Evolutionary conservation across 2,329 filamentous ascomycete species (phyloP), one percentile per base, ranked within the genome.

Genomic region (Fonsecaea pugnacius): DNA sequence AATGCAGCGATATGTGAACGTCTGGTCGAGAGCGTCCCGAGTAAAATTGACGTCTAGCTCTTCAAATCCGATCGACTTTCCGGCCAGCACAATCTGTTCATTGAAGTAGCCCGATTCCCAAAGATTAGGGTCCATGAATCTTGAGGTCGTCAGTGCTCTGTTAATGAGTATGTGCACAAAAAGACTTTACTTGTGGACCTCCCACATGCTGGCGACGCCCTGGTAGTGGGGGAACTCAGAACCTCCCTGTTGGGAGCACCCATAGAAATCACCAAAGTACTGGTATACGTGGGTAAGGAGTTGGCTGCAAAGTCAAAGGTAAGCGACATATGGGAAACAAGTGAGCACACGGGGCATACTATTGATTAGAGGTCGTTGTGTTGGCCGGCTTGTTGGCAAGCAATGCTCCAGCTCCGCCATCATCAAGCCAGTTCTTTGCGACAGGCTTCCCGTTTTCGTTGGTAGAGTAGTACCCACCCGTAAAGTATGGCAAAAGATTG

Each of bases 261-360:
- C 83, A 46, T 87, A 80, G 24, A 88, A 79, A 27, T 77, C 77
- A 57, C 84, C 85, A 72, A 88, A 88, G 79, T 83, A 88, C 68
- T 84, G 75, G 76, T 88, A 88, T 40, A 88, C 77, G 71, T 88
- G 86, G 51, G 84, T 87, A 66, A 88, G 74, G 61, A 88, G 83
- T 66, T 79, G 79, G 73, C 62, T 67, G 35, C 16, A 33, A 12
- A 36, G 10, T 24, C 33, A 30, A 32, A 21, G 27, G 46, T 63
- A 21, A 63, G 55, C 5, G 56, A 32, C 10, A 4, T 36, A 33
- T 18, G 33, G 12, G 7, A 2, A 10, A 10, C 7, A 36, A 8
- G 12, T 16, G n/a, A 6, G 1, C n/a, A 12, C 4, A 16, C 10
- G 21, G n/a, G 9, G 46, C 63, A 51, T 46, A 68, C 66, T 85